phyloP scores from a whole-genome alignment of 768 basidiomycete genomes.

The Boletus vinaceobasis region DNA sequence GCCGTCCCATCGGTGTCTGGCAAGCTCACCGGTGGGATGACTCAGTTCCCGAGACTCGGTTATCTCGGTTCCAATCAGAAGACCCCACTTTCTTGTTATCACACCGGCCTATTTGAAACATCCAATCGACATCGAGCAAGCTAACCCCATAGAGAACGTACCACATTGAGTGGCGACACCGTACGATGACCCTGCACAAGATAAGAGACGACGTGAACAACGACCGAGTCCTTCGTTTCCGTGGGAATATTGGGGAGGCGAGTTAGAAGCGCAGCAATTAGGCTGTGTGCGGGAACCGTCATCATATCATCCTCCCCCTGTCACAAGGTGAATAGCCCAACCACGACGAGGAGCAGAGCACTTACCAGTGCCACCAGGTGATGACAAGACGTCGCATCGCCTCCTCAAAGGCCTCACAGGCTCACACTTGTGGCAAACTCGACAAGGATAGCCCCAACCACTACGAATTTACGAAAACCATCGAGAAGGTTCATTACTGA shows the following conservation, averaged over 20 bases:
- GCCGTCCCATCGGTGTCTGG: conserved; percentile 6
- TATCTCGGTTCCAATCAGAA: conserved; percentile 8
- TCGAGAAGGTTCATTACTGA: not conserved
- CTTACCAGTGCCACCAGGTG: no score
- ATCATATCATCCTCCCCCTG: no score
- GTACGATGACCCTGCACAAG: no score
- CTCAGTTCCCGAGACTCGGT: conserved; percentile 3
- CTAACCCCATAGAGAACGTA: no score
- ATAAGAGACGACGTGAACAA: no score
- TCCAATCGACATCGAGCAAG: not conserved
- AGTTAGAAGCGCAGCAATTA: conserved; percentile 1
- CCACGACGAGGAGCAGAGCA: no score
- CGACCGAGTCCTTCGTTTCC: no score
- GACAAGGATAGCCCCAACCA: not conserved
- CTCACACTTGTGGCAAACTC: no score
- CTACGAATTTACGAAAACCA: not conserved
- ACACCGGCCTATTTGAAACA: not conserved
- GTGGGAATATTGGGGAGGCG: conserved; percentile 1
- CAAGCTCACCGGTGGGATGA: conserved; percentile 17
- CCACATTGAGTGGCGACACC: no score
- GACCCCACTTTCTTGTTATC: not conserved
- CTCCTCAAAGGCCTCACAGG: no score
- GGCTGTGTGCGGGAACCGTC: conserved; percentile 10
- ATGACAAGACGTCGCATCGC: not conserved
- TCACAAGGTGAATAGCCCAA: not conserved